A percentile compares a stretch with the other conserved stretches of the same genome.
These are phyloP conservation scores for Candida manassasensis DNA, from an alignment of 805 yeast species.

Conservation along the genomic window DNA sequence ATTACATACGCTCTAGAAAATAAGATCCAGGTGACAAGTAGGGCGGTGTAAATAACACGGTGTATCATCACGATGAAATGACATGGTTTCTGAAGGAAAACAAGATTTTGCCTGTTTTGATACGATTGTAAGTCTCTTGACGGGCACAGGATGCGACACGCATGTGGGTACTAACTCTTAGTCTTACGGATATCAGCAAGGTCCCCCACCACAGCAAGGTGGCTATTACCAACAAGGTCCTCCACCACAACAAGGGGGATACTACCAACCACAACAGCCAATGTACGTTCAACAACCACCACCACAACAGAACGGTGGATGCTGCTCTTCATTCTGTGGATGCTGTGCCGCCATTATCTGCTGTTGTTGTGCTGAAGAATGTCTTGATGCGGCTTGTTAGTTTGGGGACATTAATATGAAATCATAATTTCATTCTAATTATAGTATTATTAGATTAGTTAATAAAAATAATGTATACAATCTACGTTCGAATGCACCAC, in stretches of 20 bases:
- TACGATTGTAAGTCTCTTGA: no score
- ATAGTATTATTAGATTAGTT: background rate
- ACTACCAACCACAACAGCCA: slow-evolving; percentile 40
- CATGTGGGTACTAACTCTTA: slow-evolving; percentile 3
- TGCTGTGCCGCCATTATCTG: slow-evolving; percentile 40
- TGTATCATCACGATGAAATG: no score
- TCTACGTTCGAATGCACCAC: no score
- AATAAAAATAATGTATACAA: no score
- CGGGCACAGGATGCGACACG: no score
- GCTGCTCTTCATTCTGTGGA: slow-evolving; percentile 30
- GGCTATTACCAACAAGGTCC: slow-evolving; percentile 23
- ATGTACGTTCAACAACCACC: slow-evolving; percentile 40
- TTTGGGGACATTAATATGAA: no score
- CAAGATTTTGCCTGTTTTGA: no score
- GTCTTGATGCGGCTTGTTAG: slow-evolving; percentile 10
- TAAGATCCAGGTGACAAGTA: no score
- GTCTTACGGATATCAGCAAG: slow-evolving; percentile 15
- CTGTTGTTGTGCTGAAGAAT: slow-evolving; percentile 27
- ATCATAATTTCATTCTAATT: background rate
- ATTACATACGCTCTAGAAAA: no score
- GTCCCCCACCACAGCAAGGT: slow-evolving; percentile 17
- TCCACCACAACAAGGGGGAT: slow-evolving; percentile 25
- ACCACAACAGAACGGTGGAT: slow-evolving; percentile 23
- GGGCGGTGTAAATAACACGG: no score
- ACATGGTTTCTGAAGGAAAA: no score